These are phyloP conservation scores for Boletus rufocinnamomeus DNA, from an alignment of 768 basidiomycete genomes.

Conservation along the genomic window DNA sequence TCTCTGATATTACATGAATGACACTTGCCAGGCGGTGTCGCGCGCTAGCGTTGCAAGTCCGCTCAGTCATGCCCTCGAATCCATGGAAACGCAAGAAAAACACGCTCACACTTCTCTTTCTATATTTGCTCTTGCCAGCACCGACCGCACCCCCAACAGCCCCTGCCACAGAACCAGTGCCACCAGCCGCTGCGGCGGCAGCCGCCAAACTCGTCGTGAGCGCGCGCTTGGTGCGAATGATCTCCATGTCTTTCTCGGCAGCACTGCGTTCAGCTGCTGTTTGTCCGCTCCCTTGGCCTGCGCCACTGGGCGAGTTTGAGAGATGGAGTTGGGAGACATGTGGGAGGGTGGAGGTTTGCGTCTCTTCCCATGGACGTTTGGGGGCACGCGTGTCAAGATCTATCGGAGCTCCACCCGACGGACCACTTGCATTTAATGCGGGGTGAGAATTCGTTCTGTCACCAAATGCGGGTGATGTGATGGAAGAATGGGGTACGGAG, in stretches of 20 bases:
- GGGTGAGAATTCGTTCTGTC: constrained; percentile 27
- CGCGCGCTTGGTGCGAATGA: constrained; percentile 81
- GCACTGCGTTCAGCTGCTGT: constrained; percentile 53
- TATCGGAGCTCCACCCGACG: constrained; percentile 24
- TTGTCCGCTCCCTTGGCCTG: constrained; percentile 20
- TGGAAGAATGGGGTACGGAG: constrained; percentile 19
- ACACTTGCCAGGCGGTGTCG: constrained; percentile 83
- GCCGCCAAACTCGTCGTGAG: constrained; percentile 61
- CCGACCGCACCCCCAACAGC: constrained; percentile 25
- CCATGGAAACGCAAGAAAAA: constrained; percentile 6
- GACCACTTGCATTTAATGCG: constrained; percentile 32
- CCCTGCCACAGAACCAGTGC: constrained; percentile 37
- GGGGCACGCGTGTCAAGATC: constrained; percentile 51
- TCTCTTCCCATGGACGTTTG: constrained; percentile 81
- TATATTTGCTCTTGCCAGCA: constrained; percentile 69
- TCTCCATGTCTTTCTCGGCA: constrained; percentile 83
- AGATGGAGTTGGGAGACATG: constrained; percentile 31
- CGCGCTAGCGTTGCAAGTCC: constrained; percentile 55
- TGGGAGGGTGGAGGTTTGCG: constrained; percentile 22
- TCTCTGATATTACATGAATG: constrained; percentile 87
- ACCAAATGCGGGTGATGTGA: constrained; percentile 24
- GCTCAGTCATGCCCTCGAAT: constrained; percentile 18
- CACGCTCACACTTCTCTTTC: constrained; percentile 78
- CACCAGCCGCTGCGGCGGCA: constrained; percentile 41
- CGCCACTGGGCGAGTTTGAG: constrained; percentile 14